Percentiles rank a stretch among this genome's conserved stretches.
Conservation (phyloP, 805 yeast species). For the Geotrichum ghanense region DNA sequence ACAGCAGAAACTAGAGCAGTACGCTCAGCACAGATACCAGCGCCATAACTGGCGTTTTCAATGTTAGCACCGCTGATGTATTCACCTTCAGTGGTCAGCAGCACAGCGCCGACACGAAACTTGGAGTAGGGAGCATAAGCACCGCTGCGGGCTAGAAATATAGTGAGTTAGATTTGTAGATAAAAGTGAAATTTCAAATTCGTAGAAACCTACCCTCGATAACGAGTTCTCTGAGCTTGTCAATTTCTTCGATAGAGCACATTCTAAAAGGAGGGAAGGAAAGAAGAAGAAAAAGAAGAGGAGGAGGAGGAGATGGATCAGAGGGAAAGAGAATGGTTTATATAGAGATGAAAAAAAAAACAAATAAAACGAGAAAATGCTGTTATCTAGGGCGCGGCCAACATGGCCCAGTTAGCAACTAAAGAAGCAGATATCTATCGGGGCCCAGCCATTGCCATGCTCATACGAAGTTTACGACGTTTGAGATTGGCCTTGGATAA, state of each 20-base stretch:
- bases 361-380: no score
- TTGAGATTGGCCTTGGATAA: constrained; percentile 15
- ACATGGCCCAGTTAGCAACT: no score
- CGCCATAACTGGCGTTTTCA: constrained; percentile 87
- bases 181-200: not conserved
- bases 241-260: constrained; percentile 3
- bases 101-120: constrained; percentile 74
- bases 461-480: constrained; percentile 14
- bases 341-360: no score
- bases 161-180: no score
- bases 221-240: constrained; percentile 9
- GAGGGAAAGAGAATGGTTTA: no score
- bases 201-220: constrained; percentile 2
- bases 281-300: not conserved
- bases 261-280: not conserved
- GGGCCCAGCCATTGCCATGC: constrained; percentile 8
- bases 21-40: constrained; percentile 66
- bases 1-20: constrained; percentile 51
- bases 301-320: no score
- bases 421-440: no score
- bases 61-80: constrained; percentile 70
- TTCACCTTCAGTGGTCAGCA: constrained; percentile 41
- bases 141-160: constrained; percentile 35
- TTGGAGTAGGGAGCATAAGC: constrained; percentile 67
- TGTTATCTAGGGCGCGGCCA: no score